A percentile compares a stretch with the other conserved stretches of the same genome.
Evolutionary conservation across 495 filamentous ascomycete genomes (phyloP).

Genomic region (Aspergillus egyptiacus): DNA sequence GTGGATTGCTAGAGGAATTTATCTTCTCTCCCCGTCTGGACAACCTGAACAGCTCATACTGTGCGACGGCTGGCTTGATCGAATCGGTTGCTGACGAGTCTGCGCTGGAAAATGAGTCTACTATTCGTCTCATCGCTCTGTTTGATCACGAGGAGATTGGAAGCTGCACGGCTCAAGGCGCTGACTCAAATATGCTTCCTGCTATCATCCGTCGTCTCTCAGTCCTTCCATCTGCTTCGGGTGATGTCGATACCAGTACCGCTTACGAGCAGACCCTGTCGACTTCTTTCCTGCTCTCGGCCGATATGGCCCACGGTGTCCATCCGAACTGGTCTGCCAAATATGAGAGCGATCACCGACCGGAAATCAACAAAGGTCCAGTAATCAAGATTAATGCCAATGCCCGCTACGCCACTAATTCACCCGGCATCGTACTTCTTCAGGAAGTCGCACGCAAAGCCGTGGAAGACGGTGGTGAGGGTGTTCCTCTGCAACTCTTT

Average conservation of each 20-base stretch:
- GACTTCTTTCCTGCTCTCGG: slow-evolving; percentile 90
- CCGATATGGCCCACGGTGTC: slow-evolving; percentile 94
- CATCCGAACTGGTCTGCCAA: slow-evolving; percentile 91
- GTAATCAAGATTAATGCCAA: slow-evolving; percentile 99
- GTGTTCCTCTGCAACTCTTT: slow-evolving; percentile 87
- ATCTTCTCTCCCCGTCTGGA: slow-evolving; percentile 91
- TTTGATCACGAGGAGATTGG: slow-evolving; percentile 99
- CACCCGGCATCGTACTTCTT: slow-evolving; percentile 86
- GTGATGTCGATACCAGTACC: slow-evolving; percentile 54
- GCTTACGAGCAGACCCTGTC: slow-evolving; percentile 91
- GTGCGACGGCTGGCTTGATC: slow-evolving; percentile 74
- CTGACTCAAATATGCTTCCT: slow-evolving; percentile 86
- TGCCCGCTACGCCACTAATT: slow-evolving; percentile 91
- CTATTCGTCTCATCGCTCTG: slow-evolving; percentile 81
- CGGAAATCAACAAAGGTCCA: slow-evolving; percentile 91
- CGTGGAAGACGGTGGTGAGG: slow-evolving; percentile 37
- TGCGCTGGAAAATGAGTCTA: slow-evolving; percentile 64
- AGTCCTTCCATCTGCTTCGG: slow-evolving; percentile 53
- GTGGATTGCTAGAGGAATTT: slow-evolving; percentile 87
- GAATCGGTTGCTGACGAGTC: slow-evolving; percentile 58
- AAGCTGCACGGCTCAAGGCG: slow-evolving; percentile 84
- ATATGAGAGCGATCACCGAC: slow-evolving; percentile 84
- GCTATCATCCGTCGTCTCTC: slow-evolving; percentile 83
- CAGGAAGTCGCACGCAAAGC: slow-evolving; percentile 76
- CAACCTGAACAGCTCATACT: slow-evolving; percentile 93